Percentiles rank a stretch among this genome's conserved stretches.
Evolutionary conservation across 305 asterid genomes (phyloP).

Genomic region (Solanum hybrid): DNA sequence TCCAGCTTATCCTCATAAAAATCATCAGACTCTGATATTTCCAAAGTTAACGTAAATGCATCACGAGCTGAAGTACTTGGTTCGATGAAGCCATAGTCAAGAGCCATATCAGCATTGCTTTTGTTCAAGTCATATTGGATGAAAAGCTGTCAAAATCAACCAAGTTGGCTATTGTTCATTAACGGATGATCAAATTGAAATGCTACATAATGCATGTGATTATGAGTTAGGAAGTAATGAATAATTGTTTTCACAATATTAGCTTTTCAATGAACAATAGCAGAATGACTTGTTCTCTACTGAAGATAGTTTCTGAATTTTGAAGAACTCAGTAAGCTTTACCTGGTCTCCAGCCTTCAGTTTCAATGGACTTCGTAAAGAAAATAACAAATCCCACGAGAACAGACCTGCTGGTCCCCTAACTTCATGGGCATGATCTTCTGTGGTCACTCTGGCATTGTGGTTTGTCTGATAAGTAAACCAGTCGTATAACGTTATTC

Average conservation of each 20-base stretch:
- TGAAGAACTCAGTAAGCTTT: slow-evolving; percentile 5
- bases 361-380: slow-evolving; percentile 61
- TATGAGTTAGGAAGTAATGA: background rate
- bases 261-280: background rate
- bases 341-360: slow-evolving; percentile 93
- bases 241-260: background rate
- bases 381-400: slow-evolving; percentile 79
- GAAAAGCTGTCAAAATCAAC: slow-evolving; percentile 45
- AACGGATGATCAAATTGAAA: background rate
- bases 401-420: slow-evolving; percentile 88
- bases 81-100: slow-evolving; percentile 86
- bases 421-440: slow-evolving; percentile 88
- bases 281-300: background rate
- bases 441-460: slow-evolving; percentile 61
- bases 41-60: slow-evolving; percentile 72
- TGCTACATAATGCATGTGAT: background rate
- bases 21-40: slow-evolving; percentile 70
- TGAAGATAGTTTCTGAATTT: background rate
- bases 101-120: slow-evolving; percentile 96
- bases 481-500: background rate
- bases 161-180: background rate
- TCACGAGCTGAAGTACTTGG: slow-evolving; percentile 43
- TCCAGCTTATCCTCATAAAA: slow-evolving; percentile 76
- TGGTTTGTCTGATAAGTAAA: slow-evolving; percentile 61
- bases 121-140: slow-evolving; percentile 85